These are phyloP conservation scores for Kurtzmaniella quercitrusa DNA, from an alignment of 1,139 yeast genomes.

Conservation along the genomic window DNA sequence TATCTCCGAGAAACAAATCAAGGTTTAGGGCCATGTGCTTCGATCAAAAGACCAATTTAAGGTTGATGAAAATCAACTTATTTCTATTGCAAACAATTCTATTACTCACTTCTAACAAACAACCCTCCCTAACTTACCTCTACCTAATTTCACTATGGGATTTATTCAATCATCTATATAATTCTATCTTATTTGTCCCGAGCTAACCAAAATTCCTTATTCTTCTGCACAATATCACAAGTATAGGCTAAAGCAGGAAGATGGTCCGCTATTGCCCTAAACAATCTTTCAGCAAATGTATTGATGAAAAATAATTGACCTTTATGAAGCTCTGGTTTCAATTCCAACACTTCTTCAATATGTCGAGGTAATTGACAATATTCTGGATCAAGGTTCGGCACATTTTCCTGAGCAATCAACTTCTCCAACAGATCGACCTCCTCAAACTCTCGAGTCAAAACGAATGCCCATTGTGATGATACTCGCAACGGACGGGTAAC, in stretches of 20 bases:
- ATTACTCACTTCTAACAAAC: too few relatives aligned
- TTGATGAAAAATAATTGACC: conserved; percentile 86
- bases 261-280: conserved; percentile 54
- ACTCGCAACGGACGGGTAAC: conserved; percentile 77
- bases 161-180: neutral
- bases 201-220: conserved; percentile 40
- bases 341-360: conserved; percentile 35
- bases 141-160: neutral
- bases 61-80: too few relatives aligned
- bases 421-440: conserved; percentile 59
- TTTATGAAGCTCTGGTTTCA: conserved; percentile 51
- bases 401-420: conserved; percentile 18
- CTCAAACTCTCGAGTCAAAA: conserved; percentile 69
- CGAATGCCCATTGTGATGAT: conserved; percentile 83
- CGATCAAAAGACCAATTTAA: too few relatives aligned
- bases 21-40: too few relatives aligned
- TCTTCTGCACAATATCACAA: conserved; percentile 40
- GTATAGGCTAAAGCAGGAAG: conserved; percentile 57
- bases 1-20: too few relatives aligned
- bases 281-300: conserved; percentile 76
- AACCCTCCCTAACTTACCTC: too few relatives aligned
- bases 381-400: conserved; percentile 15
- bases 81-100: too few relatives aligned
- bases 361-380: conserved; percentile 27
- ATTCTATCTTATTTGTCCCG: conserved; percentile 3